Base-by-base conservation (phyloP, 441 rosid species). In the Brassica balearica region DNA sequence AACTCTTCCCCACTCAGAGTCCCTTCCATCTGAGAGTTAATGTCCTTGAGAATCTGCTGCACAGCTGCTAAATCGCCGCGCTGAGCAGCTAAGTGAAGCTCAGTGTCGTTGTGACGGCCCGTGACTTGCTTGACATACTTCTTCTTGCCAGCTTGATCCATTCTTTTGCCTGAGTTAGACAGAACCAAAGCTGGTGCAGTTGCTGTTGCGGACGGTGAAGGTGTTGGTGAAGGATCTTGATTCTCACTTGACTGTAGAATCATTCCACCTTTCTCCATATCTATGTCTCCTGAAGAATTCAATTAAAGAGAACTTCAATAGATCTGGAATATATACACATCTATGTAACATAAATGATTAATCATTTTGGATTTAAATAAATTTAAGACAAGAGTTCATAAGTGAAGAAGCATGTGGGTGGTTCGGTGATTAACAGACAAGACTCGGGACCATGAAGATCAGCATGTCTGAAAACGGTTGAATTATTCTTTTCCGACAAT, bases 51-150 rank as follows among this genome's bases (percentile, higher is more conserved):
- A 75, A 94, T 91, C 95, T 86, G 95, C 82, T 82, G 91, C 5
- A 91, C 94, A 10, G 94, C 95, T 0, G 80, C 88, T 79, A 92
- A 74, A 86, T 94, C 96, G 25, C 97, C 97, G 0, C 94, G 92
- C 82, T 94, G 96, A 34, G 98, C 97, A 0, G 95, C 92, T 68
- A 92, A 81, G 69, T 91, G 99, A 43, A 95, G 92, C 85, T 92
- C 98, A 0, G 99, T 93, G 75, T 95, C 98, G 29, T 95, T 95
- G 77, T 95, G 93, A n/a, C 98, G 97, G 63, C 99, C 99, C 0
- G 99, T 95, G 43, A 95, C 98, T 79, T 95, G 99, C 85, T 95
- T 95, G 8, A 95, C 97, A 77, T 95, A 95, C 90, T 95, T 95
- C 82, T 91, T 95, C 79, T 88, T 95, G 3, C 89, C 92, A 1